A percentile compares a stretch with the other conserved stretches of the same genome.
Evolutionary conservation across 2,329 filamentous ascomycete genomes (phyloP).

Genomic region (Claviceps pazoutovae): DNA sequence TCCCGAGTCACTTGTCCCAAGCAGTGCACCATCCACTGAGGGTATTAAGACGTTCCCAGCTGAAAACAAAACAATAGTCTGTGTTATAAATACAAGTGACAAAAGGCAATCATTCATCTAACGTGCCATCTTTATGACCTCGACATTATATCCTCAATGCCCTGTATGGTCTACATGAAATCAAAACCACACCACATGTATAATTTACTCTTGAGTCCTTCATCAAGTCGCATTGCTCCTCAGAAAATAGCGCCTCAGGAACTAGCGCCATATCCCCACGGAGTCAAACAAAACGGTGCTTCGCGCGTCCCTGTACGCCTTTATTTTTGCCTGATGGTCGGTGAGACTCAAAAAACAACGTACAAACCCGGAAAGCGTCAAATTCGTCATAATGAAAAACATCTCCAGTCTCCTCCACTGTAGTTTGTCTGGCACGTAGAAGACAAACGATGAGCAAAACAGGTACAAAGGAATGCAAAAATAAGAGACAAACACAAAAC

Average conservation of each 20-base stretch:
- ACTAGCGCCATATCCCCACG: background rate
- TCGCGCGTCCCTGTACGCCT: background rate
- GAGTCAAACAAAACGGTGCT: background rate
- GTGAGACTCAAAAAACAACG: background rate
- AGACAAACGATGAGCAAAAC: background rate
- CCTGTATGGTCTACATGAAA: background rate
- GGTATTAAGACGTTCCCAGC: background rate
- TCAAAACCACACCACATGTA: background rate
- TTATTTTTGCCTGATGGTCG: background rate
- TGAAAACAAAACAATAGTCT: background rate
- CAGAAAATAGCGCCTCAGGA: background rate
- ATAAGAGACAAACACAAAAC: background rate
- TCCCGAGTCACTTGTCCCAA: no score
- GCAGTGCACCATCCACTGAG: background rate
- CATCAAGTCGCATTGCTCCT: no score
- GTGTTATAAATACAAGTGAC: background rate
- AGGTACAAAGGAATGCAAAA: background rate
- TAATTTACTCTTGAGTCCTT: no score
- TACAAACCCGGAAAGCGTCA: background rate
- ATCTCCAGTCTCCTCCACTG: background rate
- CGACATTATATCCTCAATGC: background rate
- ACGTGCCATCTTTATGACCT: background rate
- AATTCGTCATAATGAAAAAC: background rate
- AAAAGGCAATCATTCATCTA: background rate
- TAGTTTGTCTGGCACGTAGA: background rate